Conservation (phyloP, 345 rosid genomes). For the Pugionium cornutum region DNA sequence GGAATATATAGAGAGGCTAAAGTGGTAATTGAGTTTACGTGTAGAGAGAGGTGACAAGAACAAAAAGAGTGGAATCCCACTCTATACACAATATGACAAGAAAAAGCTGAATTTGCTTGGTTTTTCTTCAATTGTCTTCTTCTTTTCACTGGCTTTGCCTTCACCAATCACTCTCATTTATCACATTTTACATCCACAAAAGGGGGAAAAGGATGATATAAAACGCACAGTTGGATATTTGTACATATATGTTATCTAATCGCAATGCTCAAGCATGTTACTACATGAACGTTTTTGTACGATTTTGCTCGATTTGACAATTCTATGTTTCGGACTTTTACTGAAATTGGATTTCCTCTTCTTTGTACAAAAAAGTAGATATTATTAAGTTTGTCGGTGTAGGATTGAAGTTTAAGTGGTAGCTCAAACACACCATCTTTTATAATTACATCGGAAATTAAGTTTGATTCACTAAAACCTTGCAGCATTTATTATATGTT, state of each 20-base stretch:
- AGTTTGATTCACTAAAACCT: too few species aligned
- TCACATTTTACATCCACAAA: conserved; percentile 16
- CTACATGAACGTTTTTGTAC: conserved; percentile 27
- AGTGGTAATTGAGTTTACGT: conserved; percentile 5
- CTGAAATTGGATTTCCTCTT: neutral
- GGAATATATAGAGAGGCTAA: conserved; percentile 35
- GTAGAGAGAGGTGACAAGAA: conserved; percentile 32
- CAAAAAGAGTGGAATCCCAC: conserved; percentile 33
- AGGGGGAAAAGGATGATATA: neutral
- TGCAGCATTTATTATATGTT: too few species aligned
- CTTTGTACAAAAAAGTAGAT: neutral
- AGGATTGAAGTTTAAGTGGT: neutral
- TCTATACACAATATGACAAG: conserved; percentile 23
- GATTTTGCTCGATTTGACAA: conserved; percentile 37
- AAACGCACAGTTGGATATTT: conserved; percentile 31
- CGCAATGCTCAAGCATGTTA: conserved; percentile 25
- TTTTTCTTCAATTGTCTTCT: conserved; percentile 26
- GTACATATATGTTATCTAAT: conserved; percentile 23
- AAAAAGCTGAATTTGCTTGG: conserved; percentile 38
- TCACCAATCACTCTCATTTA: conserved; percentile 25
- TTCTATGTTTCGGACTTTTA: conserved; percentile 19
- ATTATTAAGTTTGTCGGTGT: neutral
- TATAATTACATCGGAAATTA: too few species aligned
- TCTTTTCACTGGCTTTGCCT: conserved; percentile 27
- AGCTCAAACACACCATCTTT: neutral